Evolutionary conservation across 176 grass and related monocot species (phyloP), one percentile per base, ranked within the genome.

Genomic region (Musa itinerans): DNA sequence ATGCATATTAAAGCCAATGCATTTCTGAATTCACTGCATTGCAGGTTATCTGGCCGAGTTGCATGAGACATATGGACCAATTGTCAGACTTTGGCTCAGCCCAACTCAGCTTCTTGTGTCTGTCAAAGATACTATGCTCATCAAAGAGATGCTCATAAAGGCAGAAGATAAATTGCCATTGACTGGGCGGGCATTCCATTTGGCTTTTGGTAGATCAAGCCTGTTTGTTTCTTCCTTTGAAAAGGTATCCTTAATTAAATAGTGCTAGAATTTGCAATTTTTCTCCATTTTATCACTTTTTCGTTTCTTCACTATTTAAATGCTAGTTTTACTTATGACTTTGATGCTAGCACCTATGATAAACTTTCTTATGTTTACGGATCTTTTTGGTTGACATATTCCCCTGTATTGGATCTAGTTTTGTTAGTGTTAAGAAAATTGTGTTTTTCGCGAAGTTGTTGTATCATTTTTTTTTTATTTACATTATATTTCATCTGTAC

Each of bases 31-130:
- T 82, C 55, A 65, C 78, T 78, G 69, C 52, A 53, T 69, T 84
- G 72, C 24, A 98, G 94, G 80, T 58, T 93, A 87, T 50, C 75
- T 98, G 26, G 87, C 86, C 11, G 93, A 93, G 52, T 78, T 93
- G 56, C 94, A 93, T 86, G 78, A 74, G 11, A 93, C 52, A 70
- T 98, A 93, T 87, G 96, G 96, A 71, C 89, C 96, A 75, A 65
- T 94, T 81, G 86, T 94, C 48, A 82, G 88, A 74, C 63, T 99
- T 72, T 99, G 96, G 96, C 54, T 87, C 26, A 89, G 91, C 77
- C 90, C 96, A 5, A 87, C 86, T 78, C 86, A 99, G 77, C 85
- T 99, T 79, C 89, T 99, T 71, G 88, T 99, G 10, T 99, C 96
- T 58, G 81, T 99, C 76, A 89, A 88, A 86, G 91, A 99, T 74